These are phyloP conservation scores for Candida ortonii DNA, from an alignment of 805 yeast species.

Conservation along the genomic window DNA sequence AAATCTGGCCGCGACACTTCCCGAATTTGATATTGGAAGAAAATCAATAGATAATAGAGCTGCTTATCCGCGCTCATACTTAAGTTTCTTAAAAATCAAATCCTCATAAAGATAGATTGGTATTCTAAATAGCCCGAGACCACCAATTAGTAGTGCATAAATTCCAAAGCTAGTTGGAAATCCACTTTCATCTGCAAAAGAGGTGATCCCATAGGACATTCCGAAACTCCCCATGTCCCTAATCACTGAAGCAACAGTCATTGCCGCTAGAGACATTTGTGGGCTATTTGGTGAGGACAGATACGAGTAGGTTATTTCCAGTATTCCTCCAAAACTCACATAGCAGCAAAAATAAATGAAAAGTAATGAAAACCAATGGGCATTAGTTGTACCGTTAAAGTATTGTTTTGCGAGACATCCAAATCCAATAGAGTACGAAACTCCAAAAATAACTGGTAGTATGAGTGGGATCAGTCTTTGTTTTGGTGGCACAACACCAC, in stretches of 20 bases:
- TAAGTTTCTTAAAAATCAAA: too few species aligned
- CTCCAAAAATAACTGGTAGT: constrained; percentile 1
- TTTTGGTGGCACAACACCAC: constrained; percentile 1
- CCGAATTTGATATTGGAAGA: too few species aligned
- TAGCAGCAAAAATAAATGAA: constrained; percentile 2
- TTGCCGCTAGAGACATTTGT: constrained; percentile 4
- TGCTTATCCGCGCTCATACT: too few species aligned
- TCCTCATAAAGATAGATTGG: constrained; percentile 3
- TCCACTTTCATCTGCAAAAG: constrained; percentile 2
- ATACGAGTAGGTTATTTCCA: constrained; percentile 3
- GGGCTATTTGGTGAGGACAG: constrained; percentile 3
- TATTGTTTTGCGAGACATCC: constrained; percentile 3
- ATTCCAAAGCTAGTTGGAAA: constrained; percentile 2
- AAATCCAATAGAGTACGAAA: constrained; percentile 3
- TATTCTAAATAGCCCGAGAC: constrained; percentile 1
- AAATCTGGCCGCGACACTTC: too few species aligned
- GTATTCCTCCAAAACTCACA: constrained; percentile 5
- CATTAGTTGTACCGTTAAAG: constrained; percentile 2
- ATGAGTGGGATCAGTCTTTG: constrained; percentile 3
- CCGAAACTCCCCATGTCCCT: constrained; percentile 7
- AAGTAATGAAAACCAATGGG: constrained; percentile 5
- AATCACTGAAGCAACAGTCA: constrained; percentile 6
- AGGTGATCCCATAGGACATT: constrained; percentile 4
- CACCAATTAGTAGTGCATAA: constrained; percentile 4
- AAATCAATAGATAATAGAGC: too few species aligned